These are phyloP conservation scores for Guillardia theta DNA, from an alignment of 78 protist species.

Conservation along the genomic window DNA sequence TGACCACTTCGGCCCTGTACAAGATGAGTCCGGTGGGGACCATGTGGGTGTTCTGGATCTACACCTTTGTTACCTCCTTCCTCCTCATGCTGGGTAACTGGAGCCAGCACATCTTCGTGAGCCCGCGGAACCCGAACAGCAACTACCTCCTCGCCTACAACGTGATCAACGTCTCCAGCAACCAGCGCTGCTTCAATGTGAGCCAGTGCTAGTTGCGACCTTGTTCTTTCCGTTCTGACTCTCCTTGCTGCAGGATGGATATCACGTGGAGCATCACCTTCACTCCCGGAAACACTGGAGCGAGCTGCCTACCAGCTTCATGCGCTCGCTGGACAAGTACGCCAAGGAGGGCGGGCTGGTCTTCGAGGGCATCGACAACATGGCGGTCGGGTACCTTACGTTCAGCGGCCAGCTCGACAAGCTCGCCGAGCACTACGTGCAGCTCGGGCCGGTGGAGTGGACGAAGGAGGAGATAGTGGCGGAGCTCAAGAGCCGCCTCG, in stretches of 20 bases:
- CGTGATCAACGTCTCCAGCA: neutral
- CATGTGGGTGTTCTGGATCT: neutral
- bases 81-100: conserved; percentile 36
- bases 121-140: neutral
- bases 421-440: neutral
- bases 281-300: conserved; percentile 29
- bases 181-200: conserved; percentile 28
- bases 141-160: neutral
- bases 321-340: neutral
- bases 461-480: neutral
- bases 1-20: neutral
- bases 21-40: neutral
- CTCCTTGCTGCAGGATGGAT: too few species aligned
- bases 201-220: too few species aligned
- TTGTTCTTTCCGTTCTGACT: too few species aligned
- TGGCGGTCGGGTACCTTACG: neutral
- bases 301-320: neutral
- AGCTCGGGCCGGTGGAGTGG: neutral
- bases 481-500: neutral
- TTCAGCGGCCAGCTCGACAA: neutral
- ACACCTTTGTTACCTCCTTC: neutral
- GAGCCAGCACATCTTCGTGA: conserved; percentile 13
- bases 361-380: neutral
- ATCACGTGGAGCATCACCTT: conserved; percentile 26
- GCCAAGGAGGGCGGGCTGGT: neutral